Base-by-base conservation (phyloP, 2,329 filamentous ascomycete genomes). In the Cadophora malorum region DNA sequence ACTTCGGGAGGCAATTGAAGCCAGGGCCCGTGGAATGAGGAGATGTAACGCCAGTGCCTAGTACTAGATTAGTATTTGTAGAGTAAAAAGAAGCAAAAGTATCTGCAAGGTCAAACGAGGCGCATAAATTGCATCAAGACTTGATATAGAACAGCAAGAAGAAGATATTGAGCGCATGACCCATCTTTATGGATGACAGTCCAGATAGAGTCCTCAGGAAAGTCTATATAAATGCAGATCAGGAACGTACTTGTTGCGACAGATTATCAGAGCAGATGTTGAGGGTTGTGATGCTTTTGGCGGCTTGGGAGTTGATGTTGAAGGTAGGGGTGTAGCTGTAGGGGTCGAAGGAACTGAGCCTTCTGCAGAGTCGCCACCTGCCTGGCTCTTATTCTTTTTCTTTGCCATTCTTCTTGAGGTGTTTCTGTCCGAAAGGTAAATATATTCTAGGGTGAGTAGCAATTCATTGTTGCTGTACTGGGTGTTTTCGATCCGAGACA, bases 1-100 rank as follows among this genome's bases (percentile, higher is more conserved):
- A 94, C 87, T 79, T 95, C 92, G 70, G 89, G 86, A 23, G 92
- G 91, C 66, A 95, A 83, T 79, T 93, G 90, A 16, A 94, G 86
- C 93, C 93, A 96, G 73, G 91, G 89, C 28, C 92, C 93, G 76
- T 94, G 90, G 76, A 92, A 96, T 33, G 90, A 91, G 25, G 91
- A 94, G 68, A 96, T 94, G 78, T 93, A 93, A 71, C 89, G 87
- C 92, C 92, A 95, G 81, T 95, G 91, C 78, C 92, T 95, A 73
- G 64, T 33, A 35, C 7, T 28, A 50, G 6, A 25, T 66, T 61
- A 41, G 47, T 55, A 60, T 70, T 65, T 74, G 65, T 55, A 52
- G 38, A 53, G 33, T 16, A 66, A 49, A 25, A 60, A 23, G 8
- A 49, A 52, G 49, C 35, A 60, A 64, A 50, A 45, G 52, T 49